A percentile compares a stretch with the other conserved stretches of the same genome.
phyloP scores from a whole-genome alignment of 1,284 basidiomycete genomes.

The Ceratobasidium sp. region DNA sequence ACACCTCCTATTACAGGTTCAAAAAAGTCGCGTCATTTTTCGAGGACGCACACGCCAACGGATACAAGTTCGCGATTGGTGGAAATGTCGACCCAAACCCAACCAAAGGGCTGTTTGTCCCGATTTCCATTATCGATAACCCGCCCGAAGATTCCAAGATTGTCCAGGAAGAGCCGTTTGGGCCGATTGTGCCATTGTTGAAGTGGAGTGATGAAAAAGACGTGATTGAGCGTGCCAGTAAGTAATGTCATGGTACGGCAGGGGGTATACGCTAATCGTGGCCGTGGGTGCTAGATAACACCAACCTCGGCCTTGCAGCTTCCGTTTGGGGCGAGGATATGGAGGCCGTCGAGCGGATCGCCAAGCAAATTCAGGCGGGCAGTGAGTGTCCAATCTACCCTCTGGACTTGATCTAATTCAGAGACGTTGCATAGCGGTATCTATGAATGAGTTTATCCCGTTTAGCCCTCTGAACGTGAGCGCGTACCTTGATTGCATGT shows the following conservation, averaged over 20 bases:
- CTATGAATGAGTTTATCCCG: slow-evolving; percentile 20
- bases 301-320: slow-evolving; percentile 9
- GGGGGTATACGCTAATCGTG: not conserved
- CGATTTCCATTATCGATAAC: slow-evolving; percentile 39
- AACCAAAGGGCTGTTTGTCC: slow-evolving; percentile 30
- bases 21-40: slow-evolving; percentile 11
- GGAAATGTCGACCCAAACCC: slow-evolving; percentile 27
- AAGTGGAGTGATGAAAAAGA: slow-evolving; percentile 41
- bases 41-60: slow-evolving; percentile 37
- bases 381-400: not conserved
- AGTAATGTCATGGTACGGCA: not conserved
- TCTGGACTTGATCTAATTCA: not conserved
- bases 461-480: not conserved
- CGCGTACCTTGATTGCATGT: not conserved
- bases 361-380: slow-evolving; percentile 32
- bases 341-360: slow-evolving; percentile 26
- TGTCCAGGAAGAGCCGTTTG: slow-evolving; percentile 41
- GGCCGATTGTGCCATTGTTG: slow-evolving; percentile 38
- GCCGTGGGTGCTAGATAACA: slow-evolving; percentile 13
- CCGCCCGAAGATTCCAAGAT: slow-evolving; percentile 41
- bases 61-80: slow-evolving; percentile 35
- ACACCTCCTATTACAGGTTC: not conserved
- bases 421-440: not conserved
- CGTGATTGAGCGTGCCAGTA: slow-evolving; percentile 40
- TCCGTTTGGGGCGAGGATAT: slow-evolving; percentile 33